Percentiles rank a stretch among this genome's conserved stretches.
phyloP scores from a whole-genome alignment of 2,329 filamentous ascomycete genomes.

The Pseudovirgaria hyperparasitica region DNA sequence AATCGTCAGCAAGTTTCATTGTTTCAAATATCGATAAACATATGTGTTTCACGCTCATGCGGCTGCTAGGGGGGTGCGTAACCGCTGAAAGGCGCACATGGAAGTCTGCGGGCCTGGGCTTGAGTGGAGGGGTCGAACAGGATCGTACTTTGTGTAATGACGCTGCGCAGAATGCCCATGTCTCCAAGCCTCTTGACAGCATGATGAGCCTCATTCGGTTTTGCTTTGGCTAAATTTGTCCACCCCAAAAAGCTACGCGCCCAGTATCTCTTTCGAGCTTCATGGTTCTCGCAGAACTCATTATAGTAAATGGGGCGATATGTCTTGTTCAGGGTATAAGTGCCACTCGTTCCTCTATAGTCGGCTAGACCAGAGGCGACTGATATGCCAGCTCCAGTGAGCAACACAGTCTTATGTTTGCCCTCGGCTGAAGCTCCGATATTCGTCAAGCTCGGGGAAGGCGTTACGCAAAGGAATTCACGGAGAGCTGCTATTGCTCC shows the following conservation, averaged over 20 bases:
- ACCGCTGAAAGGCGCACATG: background rate
- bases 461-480: constrained; percentile 53
- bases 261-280: constrained; percentile 88
- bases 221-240: constrained; percentile 66
- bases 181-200: constrained; percentile 61
- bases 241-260: constrained; percentile 88
- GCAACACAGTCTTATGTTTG: constrained; percentile 48
- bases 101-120: too few relatives aligned
- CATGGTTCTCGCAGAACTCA: constrained; percentile 74
- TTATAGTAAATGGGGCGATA: constrained; percentile 89
- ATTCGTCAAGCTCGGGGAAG: constrained; percentile 21
- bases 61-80: background rate
- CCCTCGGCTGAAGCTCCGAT: constrained; percentile 25
- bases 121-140: constrained; percentile 7
- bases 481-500: constrained; percentile 68
- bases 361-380: constrained; percentile 88
- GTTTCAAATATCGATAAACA: background rate
- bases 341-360: constrained; percentile 80
- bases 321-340: constrained; percentile 80
- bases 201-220: constrained; percentile 66
- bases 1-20: background rate
- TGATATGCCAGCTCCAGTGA: constrained; percentile 82
- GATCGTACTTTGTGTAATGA: constrained; percentile 84
- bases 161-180: constrained; percentile 58
- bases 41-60: background rate